Evolutionary conservation across 2,329 filamentous ascomycete species (phyloP).

Genomic region (Knoxdaviesia proteae): DNA sequence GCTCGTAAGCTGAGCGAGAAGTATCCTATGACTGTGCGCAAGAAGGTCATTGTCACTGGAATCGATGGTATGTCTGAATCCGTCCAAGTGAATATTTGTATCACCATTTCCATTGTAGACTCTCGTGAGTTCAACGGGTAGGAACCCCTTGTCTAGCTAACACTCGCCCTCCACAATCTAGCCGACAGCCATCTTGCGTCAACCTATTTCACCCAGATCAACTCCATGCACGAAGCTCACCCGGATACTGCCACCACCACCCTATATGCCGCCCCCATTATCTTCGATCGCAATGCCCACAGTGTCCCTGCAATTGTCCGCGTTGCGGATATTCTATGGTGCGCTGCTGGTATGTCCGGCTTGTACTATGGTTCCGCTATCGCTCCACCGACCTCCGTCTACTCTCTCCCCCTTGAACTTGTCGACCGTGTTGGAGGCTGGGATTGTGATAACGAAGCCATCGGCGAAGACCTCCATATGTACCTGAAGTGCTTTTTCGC

Average conservation of each 20-base stretch:
- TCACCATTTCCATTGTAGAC: no score
- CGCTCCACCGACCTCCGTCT: slow-evolving; percentile 53
- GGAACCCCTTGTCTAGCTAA: no score
- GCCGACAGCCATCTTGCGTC: slow-evolving; percentile 50
- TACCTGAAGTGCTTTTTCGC: slow-evolving; percentile 62
- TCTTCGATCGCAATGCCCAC: slow-evolving; percentile 56
- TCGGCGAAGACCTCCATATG: slow-evolving; percentile 61
- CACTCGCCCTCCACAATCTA: slow-evolving; percentile 16
- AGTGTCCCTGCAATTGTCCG: slow-evolving; percentile 45
- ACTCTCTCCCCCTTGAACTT: slow-evolving; percentile 45
- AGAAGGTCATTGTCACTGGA: slow-evolving; percentile 46
- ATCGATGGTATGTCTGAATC: slow-evolving; percentile 41
- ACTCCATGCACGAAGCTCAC: slow-evolving; percentile 37
- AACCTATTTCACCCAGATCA: slow-evolving; percentile 45
- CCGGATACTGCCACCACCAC: slow-evolving; percentile 40
- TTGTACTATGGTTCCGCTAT: slow-evolving; percentile 42
- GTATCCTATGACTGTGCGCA: slow-evolving; percentile 29
- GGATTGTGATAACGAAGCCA: slow-evolving; percentile 50
- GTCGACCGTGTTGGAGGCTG: slow-evolving; percentile 51
- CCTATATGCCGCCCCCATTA: slow-evolving; percentile 48
- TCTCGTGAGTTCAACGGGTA: no score
- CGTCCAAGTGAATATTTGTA: no score
- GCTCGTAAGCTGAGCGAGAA: slow-evolving; percentile 43
- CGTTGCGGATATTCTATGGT: slow-evolving; percentile 53
- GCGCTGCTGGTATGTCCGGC: slow-evolving; percentile 47